A percentile compares a stretch with the other conserved stretches of the same genome.
Evolutionary conservation across 2,329 filamentous ascomycete genomes (phyloP).

Genomic region (Nothopassalora personata): DNA sequence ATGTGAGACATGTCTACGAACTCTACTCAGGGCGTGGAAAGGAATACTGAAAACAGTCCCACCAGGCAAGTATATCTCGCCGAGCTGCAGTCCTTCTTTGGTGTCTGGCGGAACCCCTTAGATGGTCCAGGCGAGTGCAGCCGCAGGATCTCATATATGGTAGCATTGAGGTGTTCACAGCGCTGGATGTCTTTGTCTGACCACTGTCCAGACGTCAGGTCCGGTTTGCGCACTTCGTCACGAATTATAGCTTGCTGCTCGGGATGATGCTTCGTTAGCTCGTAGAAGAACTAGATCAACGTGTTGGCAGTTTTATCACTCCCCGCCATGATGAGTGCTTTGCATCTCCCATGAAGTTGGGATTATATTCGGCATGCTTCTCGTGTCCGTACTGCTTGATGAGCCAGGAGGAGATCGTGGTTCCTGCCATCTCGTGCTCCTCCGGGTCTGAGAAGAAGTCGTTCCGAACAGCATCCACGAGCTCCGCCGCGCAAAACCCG

Average conservation of each 20-base stretch:
- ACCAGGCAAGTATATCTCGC: constrained; percentile 32
- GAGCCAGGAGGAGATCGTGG: constrained; percentile 8
- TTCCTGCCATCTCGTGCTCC: background rate
- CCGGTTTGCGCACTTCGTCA: constrained; percentile 23
- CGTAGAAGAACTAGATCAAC: constrained; percentile 37
- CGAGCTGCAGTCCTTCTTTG: constrained; percentile 32
- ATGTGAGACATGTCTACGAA: background rate
- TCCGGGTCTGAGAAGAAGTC: constrained; percentile 3
- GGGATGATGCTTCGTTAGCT: constrained; percentile 27
- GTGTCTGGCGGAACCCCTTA: constrained; percentile 32
- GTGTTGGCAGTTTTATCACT: constrained; percentile 37
- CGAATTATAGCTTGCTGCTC: constrained; percentile 26
- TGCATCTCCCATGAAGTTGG: background rate
- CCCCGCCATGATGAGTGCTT: constrained; percentile 6
- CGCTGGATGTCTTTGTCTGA: constrained; percentile 8
- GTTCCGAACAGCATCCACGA: constrained; percentile 3
- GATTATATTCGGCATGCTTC: constrained; percentile 1
- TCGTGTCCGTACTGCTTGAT: constrained; percentile 3
- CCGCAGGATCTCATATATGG: constrained; percentile 37
- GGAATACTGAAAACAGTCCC: constrained; percentile 15
- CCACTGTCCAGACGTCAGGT: constrained; percentile 1
- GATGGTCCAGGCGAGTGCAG: constrained; percentile 33
- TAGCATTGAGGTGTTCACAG: constrained; percentile 30
- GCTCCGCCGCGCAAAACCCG: background rate
- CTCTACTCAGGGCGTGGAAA: constrained; percentile 11